These are phyloP conservation scores for Entoloma clypeatum DNA, from an alignment of 1,284 basidiomycete genomes.

Conservation along the genomic window DNA sequence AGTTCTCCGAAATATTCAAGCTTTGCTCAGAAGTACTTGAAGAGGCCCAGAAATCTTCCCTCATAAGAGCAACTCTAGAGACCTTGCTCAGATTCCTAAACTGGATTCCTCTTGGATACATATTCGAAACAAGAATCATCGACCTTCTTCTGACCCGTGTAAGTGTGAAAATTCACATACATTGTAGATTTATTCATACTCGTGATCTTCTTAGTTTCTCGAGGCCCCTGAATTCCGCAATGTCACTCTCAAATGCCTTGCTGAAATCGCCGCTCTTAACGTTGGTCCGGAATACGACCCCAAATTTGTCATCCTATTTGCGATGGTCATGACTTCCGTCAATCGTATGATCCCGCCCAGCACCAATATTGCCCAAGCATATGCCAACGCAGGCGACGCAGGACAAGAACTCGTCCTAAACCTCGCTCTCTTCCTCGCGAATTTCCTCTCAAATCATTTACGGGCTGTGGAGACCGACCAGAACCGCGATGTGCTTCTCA, in stretches of 20 bases:
- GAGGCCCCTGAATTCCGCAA: constrained; percentile 98
- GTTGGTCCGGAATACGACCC: constrained; percentile 98
- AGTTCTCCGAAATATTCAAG: constrained; percentile 96
- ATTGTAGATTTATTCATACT: background rate
- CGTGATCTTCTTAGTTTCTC: constrained; percentile 68
- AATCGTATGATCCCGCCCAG: constrained; percentile 98
- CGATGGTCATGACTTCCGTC: constrained; percentile 96
- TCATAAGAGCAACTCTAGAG: constrained; percentile 95
- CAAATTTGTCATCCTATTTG: constrained; percentile 97
- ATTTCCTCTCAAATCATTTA: constrained; percentile 92
- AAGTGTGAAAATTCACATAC: constrained; percentile 31
- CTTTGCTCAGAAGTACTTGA: constrained; percentile 95
- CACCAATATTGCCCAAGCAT: constrained; percentile 93
- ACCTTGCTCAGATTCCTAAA: constrained; percentile 96
- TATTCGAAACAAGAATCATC: constrained; percentile 98
- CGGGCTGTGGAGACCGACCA: constrained; percentile 89
- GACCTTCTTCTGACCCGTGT: constrained; percentile 89
- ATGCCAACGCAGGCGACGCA: constrained; percentile 85
- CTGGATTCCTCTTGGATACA: constrained; percentile 99
- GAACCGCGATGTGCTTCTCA: constrained; percentile 91
- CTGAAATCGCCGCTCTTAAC: constrained; percentile 93
- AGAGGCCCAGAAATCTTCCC: constrained; percentile 94
- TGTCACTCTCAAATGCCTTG: constrained; percentile 94
- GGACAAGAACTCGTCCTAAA: constrained; percentile 98
- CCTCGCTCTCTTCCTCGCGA: constrained; percentile 93